These are phyloP conservation scores for Stentor roeselii DNA, from an alignment of 73 alveolate species.

Conservation along the genomic window DNA sequence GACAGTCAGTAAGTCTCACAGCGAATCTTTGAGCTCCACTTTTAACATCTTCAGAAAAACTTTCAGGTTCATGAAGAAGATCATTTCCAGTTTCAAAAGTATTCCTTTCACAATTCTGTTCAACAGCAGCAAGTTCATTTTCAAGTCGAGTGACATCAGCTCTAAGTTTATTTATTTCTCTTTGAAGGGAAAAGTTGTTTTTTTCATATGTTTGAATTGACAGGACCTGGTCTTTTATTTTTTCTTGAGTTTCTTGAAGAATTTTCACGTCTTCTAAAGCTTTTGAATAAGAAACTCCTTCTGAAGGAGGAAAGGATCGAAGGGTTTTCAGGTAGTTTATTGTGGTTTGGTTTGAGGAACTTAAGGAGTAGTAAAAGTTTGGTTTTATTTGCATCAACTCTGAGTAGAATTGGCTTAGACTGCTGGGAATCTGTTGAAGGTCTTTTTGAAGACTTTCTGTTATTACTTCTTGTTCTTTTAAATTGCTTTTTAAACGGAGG, in stretches of 20 bases:
- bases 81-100: not conserved
- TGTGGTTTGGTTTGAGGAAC: not conserved
- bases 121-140: conserved; percentile 12
- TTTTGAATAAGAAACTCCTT: conserved; percentile 4
- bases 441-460: not conserved
- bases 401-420: not conserved
- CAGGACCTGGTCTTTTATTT: not conserved
- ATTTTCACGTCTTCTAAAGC: conserved; percentile 1
- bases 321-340: not conserved
- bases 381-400: not conserved
- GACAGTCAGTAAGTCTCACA: not conserved
- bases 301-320: not conserved
- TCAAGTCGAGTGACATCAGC: not conserved
- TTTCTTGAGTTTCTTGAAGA: not conserved
- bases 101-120: not conserved
- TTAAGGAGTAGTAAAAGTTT: not conserved
- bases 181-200: not conserved
- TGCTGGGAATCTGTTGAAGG: not conserved
- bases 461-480: not conserved
- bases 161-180: not conserved
- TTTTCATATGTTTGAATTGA: not conserved
- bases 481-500: not conserved
- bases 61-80: not conserved
- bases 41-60: conserved; percentile 22
- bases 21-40: conserved; percentile 22